phyloP scores from a whole-genome alignment of 2,329 filamentous ascomycete species.

The Aspergillus hortae region DNA sequence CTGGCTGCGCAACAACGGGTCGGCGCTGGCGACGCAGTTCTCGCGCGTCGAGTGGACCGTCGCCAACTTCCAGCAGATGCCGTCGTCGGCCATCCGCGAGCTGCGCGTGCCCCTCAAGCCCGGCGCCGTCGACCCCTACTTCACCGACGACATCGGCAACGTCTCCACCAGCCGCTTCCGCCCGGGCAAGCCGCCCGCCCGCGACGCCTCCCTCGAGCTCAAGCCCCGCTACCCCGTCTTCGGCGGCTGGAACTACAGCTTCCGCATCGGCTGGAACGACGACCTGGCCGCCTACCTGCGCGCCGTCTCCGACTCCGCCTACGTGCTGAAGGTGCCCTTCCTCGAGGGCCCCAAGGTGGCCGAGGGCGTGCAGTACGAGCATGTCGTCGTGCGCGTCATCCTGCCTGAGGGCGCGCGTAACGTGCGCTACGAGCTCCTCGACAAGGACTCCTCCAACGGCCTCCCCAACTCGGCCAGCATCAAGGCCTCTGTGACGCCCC shows the following conservation, averaged over 20 bases:
- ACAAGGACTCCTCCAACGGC: constrained; percentile 62
- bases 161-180: constrained; percentile 91
- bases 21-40: constrained; percentile 70
- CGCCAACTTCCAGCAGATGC: constrained; percentile 70
- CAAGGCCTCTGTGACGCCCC: constrained; percentile 57
- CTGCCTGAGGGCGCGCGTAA: constrained; percentile 83
- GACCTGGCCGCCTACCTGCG: constrained; percentile 75
- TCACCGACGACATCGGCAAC: constrained; percentile 93
- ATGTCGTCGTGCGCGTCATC: constrained; percentile 74
- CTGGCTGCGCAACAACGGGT: constrained; percentile 80
- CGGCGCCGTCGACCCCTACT: constrained; percentile 85
- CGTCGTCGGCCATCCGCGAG: constrained; percentile 74
- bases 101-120: constrained; percentile 74
- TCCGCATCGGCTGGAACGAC: constrained; percentile 93
- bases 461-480: constrained; percentile 60
- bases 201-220: constrained; percentile 80
- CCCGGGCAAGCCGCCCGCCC: constrained; percentile 56
- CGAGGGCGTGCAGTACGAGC: constrained; percentile 83
- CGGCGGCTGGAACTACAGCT: constrained; percentile 97
- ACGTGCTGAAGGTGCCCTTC: constrained; percentile 85
- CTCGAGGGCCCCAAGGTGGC: constrained; percentile 82
- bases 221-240: constrained; percentile 96
- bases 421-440: constrained; percentile 63
- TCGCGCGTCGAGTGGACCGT: constrained; percentile 73
- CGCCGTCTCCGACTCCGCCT: constrained; percentile 60